Evolutionary conservation across 176 grass and related monocot genomes (phyloP), one percentile per base, ranked within the genome.

Genomic region (Neostapfia colusana): DNA sequence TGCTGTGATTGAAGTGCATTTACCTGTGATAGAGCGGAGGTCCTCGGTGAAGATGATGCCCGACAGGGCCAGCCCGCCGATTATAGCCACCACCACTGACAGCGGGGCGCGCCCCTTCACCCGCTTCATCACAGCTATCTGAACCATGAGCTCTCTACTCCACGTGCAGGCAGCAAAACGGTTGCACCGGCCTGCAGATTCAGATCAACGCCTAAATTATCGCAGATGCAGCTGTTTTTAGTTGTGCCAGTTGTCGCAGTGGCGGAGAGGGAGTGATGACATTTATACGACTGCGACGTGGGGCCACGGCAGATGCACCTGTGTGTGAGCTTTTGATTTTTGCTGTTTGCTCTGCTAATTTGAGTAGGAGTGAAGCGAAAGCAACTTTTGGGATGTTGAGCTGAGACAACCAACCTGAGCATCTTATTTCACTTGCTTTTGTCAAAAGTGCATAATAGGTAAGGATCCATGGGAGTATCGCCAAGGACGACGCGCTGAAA

Each of bases 11-110:
- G 38, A 28, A 73, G 31, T 16, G 81, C 27, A 8, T 81, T 67
- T 86, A 81, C 85, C 86, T 14, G 85, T 84, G 67, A 91, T 79
- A 15, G 82, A 72, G 16, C 85, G 88, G 70, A 95, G 59, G 82
- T 95, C 92, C 54, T 95, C 88, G n/a, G 88, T 86, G 80, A 95
- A 95, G 68, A 91, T 82, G 66, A 91, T 25, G 61, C 92, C 92
- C 1, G 76, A 46, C 2, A 95, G 67, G 63, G 85, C 88, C 10
- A 95, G 74, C 14, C 85, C 88, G 27, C 88, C 70, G 69, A 95
- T 91, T 39, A 95, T 74, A 8, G 85, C 58, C 53, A 88, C 76
- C 66, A 86, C 85, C 46, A 91, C 69, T n/a, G 92, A 86, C 45
- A 86, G 59, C 8, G 92, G 88, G 56, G 82, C 85, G 65, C 85